Base-by-base conservation (phyloP, 345 rosid genomes). In the Heritiera fomes region DNA sequence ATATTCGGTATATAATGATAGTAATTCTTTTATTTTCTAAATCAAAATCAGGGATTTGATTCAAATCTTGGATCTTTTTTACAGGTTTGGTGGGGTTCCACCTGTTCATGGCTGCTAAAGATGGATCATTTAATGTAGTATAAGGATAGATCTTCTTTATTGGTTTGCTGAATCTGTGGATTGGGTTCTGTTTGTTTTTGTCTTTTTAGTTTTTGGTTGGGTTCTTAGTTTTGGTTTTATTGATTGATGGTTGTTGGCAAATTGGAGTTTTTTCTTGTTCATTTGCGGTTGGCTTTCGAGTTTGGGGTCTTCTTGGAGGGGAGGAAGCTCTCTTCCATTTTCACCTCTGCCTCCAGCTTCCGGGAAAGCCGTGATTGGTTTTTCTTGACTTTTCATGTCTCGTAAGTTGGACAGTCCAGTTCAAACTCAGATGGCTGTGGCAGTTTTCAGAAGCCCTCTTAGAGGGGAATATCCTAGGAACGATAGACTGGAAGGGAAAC, bases 341-440 rank as follows among this genome's bases (percentile, higher is more conserved):
- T 86, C 11, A 85, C 86, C 85, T 47, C 82, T 76, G 81, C 82
- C 80, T 81, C 85, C 55, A 58, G 87, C 43, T 71, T 40, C 86
- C 77, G 56, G 79, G 17, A 56, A 80, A 79, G 78, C 74, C 64
- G 60, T 53, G 18, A 55, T 78, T 63, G 70, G 83, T 76, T 79
- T 82, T 79, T 80, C 71, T 49, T 78, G 82, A 82, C 82, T 46
- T 88, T 94, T 90, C 86, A 97, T 94, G 98, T 91, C 95, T 84
- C 86, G 89, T 80, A 90, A 94, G 78, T 83, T 90, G 78, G 98
- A 94, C 88, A 91, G 98, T 82, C 99, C 98, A 84, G 97, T 96
- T 73, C 99, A 91, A 82, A 93, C 97, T 9, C 99, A 94, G 86
- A 92, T 94, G 98, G 98, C 98, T 55, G 90, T 97, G 73, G 89